A percentile compares a stretch with the other conserved stretches of the same genome.
Evolutionary conservation across 768 basidiomycete genomes (phyloP).

Genomic region (Kwoniella europaea): DNA sequence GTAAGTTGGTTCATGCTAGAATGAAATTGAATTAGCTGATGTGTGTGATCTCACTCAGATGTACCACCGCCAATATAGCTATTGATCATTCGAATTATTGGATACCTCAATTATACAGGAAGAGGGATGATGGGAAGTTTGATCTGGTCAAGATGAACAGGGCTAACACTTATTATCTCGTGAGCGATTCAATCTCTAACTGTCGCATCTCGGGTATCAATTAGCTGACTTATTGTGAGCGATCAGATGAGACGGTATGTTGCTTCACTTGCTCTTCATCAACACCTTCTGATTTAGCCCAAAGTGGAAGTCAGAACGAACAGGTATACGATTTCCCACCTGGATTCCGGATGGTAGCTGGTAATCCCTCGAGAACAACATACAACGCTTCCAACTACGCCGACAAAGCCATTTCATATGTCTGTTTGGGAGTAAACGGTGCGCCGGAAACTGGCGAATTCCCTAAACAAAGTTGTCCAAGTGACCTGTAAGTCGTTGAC

Average conservation of each 20-base stretch:
- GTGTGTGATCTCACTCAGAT: conserved; percentile 34
- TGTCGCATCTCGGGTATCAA: too few relatives aligned
- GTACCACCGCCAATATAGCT: conserved; percentile 57
- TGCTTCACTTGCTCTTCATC: too few relatives aligned
- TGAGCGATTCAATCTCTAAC: conserved; percentile 23
- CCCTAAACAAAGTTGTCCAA: conserved; percentile 58
- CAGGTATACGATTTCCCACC: conserved; percentile 52
- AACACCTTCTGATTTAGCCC: too few relatives aligned
- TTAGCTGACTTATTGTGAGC: not conserved
- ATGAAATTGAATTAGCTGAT: conserved; percentile 33
- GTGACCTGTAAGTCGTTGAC: conserved; percentile 47
- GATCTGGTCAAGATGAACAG: conserved; percentile 17
- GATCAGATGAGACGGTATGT: conserved; percentile 10
- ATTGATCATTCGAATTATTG: conserved; percentile 59
- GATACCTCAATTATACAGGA: conserved; percentile 55
- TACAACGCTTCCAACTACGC: conserved; percentile 51
- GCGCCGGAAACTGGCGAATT: conserved; percentile 51
- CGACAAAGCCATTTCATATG: conserved; percentile 56
- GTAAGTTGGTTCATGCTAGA: not conserved
- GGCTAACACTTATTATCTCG: conserved; percentile 58
- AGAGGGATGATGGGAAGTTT: conserved; percentile 13
- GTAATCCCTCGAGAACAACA: conserved; percentile 55
- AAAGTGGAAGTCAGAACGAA: conserved; percentile 38
- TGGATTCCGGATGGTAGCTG: conserved; percentile 59
- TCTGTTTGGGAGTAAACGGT: conserved; percentile 54